Percentiles rank a stretch among this genome's conserved stretches.
Evolutionary conservation across 768 basidiomycete species (phyloP).

Genomic region (Mycena rosella): DNA sequence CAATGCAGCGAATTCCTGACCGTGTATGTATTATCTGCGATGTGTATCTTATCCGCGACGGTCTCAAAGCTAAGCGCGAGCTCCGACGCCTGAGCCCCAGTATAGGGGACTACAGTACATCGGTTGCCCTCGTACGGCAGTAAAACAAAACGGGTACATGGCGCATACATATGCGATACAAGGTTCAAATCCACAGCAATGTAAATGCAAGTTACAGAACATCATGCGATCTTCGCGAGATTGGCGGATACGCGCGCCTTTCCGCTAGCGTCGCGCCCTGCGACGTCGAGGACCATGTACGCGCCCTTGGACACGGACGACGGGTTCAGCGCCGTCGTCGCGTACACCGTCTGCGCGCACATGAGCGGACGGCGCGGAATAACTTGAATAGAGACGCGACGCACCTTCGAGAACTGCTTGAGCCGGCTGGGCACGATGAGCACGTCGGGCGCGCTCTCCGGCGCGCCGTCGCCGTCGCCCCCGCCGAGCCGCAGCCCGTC

Average conservation of each 20-base stretch:
- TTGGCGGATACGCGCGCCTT: conserved; percentile 17
- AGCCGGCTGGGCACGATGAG: conserved; percentile 89
- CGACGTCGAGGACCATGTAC: conserved; percentile 62
- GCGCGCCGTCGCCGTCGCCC: conserved; percentile 46
- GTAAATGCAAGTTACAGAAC: not conserved
- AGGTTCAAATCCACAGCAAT: not conserved
- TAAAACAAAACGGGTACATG: not conserved
- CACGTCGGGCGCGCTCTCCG: conserved; percentile 80
- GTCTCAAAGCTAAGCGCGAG: too few relatives aligned
- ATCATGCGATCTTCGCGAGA: not conserved
- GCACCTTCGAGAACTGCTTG: conserved; percentile 91
- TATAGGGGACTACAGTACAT: too few relatives aligned
- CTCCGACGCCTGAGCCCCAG: too few relatives aligned
- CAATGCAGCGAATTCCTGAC: too few relatives aligned
- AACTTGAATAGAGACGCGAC: conserved; percentile 4
- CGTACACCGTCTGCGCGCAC: conserved; percentile 74
- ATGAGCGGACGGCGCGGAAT: not conserved
- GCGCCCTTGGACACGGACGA: conserved; percentile 76
- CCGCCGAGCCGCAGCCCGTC: conserved; percentile 53
- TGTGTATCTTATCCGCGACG: too few relatives aligned
- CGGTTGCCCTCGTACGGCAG: too few relatives aligned
- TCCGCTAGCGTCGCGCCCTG: conserved; percentile 23
- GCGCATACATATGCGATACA: too few relatives aligned
- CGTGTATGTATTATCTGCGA: not conserved
- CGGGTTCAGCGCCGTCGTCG: conserved; percentile 87